A percentile compares a stretch with the other conserved stretches of the same genome.
Evolutionary conservation across 768 basidiomycete species (phyloP).

Genomic region (Thelephora ganbajun): DNA sequence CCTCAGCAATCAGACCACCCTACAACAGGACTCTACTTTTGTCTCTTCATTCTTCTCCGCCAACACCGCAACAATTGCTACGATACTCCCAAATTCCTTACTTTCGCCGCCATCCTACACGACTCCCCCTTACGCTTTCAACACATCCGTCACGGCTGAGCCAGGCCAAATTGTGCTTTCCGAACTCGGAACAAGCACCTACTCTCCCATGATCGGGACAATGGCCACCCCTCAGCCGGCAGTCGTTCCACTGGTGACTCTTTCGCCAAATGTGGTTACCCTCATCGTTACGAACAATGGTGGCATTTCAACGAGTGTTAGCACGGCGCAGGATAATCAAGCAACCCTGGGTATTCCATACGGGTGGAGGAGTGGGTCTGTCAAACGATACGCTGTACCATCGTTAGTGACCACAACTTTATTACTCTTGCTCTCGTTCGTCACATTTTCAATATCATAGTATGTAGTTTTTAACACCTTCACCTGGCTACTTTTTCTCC

Average conservation of each 20-base stretch:
- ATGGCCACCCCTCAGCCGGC: slow-evolving; percentile 20
- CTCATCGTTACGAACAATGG: slow-evolving; percentile 40
- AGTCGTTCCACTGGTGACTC: slow-evolving; percentile 42
- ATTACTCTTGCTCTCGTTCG: too few relatives aligned
- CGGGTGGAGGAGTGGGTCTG: too few relatives aligned
- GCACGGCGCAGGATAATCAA: too few relatives aligned
- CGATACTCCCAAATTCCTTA: slow-evolving; percentile 59
- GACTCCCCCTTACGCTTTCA: slow-evolving; percentile 54
- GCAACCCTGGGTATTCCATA: too few relatives aligned
- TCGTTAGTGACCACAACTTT: too few relatives aligned
- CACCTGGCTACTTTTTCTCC: too few relatives aligned
- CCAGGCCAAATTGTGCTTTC: slow-evolving; percentile 41
- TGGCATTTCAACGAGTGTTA: too few relatives aligned
- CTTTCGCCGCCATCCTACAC: slow-evolving; percentile 46
- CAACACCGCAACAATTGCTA: slow-evolving; percentile 47
- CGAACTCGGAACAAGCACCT: slow-evolving; percentile 62
- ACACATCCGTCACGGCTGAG: slow-evolving; percentile 44
- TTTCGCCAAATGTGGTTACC: slow-evolving; percentile 37
- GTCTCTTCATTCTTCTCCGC: slow-evolving; percentile 44
- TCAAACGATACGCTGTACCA: too few relatives aligned
- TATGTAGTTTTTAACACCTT: background rate
- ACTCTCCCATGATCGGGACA: slow-evolving; percentile 34
- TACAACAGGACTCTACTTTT: slow-evolving; percentile 24
- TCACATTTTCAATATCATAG: too few relatives aligned
- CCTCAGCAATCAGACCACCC: slow-evolving; percentile 30